Evolutionary conservation across 2,329 filamentous ascomycete species (phyloP), one percentile per base, ranked within the genome.

Genomic region (Westerdykella aurantiaca): DNA sequence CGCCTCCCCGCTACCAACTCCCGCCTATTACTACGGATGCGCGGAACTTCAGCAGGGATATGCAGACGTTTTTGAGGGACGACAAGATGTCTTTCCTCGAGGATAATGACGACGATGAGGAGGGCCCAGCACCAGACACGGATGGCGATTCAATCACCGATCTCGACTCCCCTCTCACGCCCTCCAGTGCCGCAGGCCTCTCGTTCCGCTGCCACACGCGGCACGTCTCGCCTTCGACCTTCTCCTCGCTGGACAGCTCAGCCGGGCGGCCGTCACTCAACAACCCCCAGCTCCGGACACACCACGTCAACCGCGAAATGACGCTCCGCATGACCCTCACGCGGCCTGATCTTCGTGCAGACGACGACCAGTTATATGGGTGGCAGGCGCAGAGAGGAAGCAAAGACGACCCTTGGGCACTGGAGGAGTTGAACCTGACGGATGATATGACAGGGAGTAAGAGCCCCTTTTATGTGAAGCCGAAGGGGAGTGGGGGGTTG

Each of bases 261-360:
- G 7, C 33, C 33, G 7, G 33, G 61, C 60, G 6, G 51, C 56
- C 2, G 56, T 53, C 25, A 12, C 25, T 29, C 25, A 29, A 29
- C 25, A 9, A 29, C 14, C 44, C 34, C 4, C 29, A 61, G 12
- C 55, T 60, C 5, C 50, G 54, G 2, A 45, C 53, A n/a, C 52
- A 60, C 6, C 55, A 58, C 7, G 41, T 61, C 29, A 84, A 80
- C 43, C 79, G 90, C 29, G 90, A 97, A 66, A 96, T 96, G 90
- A 97, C 93, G 2, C 71, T 97, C 39, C 86, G 90, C 39, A 95
- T 97, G 89, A 97, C 91, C 0, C 77, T 97, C 43, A 97, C 93
- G 3, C 77, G 90, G 38, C 87, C 89, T 0, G 91, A 97, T 62
- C 76, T 97, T 38, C 82, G 89, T 34, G 83, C 83, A 4, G 76